These are phyloP conservation scores for Craspedostauros australis DNA, from an alignment of 108 stramenopile species.

Conservation along the genomic window DNA sequence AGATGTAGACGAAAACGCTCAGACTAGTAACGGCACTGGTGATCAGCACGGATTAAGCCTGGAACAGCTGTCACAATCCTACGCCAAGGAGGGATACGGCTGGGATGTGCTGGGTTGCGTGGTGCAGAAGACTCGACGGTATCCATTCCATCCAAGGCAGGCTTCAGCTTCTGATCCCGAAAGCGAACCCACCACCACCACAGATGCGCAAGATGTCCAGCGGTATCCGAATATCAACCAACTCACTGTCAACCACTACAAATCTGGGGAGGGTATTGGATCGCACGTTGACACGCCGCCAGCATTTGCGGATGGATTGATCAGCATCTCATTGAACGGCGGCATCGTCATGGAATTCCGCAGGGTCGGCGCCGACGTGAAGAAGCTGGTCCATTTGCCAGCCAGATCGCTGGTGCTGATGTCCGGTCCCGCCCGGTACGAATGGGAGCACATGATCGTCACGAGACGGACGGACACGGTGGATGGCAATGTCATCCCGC, in stretches of 20 bases:
- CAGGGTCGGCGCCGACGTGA: slow-evolving; percentile 19
- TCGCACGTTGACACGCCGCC: slow-evolving; percentile 82
- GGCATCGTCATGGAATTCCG: slow-evolving; percentile 89
- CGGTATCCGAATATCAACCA: slow-evolving; percentile 62
- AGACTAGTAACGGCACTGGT: slow-evolving; percentile 5
- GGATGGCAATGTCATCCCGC: slow-evolving; percentile 53
- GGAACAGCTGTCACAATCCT: slow-evolving; percentile 21
- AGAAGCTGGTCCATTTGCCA: slow-evolving; percentile 71
- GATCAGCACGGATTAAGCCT: no score
- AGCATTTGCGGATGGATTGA: slow-evolving; percentile 82
- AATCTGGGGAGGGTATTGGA: slow-evolving; percentile 82
- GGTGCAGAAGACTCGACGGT: slow-evolving; percentile 50
- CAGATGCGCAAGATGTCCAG: not conserved
- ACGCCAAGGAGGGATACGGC: slow-evolving; percentile 41
- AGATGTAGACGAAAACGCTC: slow-evolving; percentile 11
- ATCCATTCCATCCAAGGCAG: slow-evolving; percentile 4
- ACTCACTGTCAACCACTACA: slow-evolving; percentile 82
- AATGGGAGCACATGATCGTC: slow-evolving; percentile 88
- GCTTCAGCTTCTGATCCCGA: slow-evolving; percentile 3
- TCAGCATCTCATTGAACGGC: slow-evolving; percentile 65
- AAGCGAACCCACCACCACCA: not conserved
- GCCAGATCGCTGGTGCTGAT: slow-evolving; percentile 67
- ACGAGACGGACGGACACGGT: slow-evolving; percentile 76
- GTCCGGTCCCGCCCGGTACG: slow-evolving; percentile 70
- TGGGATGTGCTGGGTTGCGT: slow-evolving; percentile 72